phyloP scores from a whole-genome alignment of 495 filamentous ascomycete species.

The Penicillium coffeae region DNA sequence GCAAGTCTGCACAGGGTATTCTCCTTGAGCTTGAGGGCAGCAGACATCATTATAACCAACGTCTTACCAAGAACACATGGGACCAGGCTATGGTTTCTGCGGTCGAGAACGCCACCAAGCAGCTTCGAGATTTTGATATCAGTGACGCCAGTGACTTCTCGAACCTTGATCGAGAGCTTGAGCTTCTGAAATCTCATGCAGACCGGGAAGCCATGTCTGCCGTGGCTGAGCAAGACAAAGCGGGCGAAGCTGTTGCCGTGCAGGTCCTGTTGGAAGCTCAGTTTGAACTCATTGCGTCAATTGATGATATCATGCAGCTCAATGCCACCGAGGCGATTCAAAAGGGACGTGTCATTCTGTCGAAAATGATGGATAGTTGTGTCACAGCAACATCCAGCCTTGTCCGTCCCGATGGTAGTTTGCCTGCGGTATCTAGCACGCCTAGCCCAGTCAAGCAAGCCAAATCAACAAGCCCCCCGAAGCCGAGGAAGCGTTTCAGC shows the following conservation, averaged over 20 bases:
- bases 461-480: conserved; percentile 62
- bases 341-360: conserved; percentile 73
- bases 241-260: conserved; percentile 68
- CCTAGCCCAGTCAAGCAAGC: conserved; percentile 54
- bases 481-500: conserved; percentile 64
- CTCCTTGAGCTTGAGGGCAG: conserved; percentile 83
- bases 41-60: conserved; percentile 84
- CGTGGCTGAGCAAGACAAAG: conserved; percentile 81
- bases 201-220: conserved; percentile 73
- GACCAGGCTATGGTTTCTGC: conserved; percentile 81
- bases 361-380: conserved; percentile 72
- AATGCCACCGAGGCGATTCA: conserved; percentile 74
- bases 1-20: conserved; percentile 83
- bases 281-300: conserved; percentile 80
- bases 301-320: conserved; percentile 77
- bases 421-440: conserved; percentile 48
- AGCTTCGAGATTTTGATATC: conserved; percentile 71
- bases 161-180: conserved; percentile 73
- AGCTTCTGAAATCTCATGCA: conserved; percentile 76
- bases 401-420: conserved; percentile 82
- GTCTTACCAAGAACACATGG: conserved; percentile 75
- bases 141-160: conserved; percentile 67
- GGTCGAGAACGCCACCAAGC: conserved; percentile 75
- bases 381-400: conserved; percentile 70
- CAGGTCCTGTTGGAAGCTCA: conserved; percentile 84